phyloP scores from a whole-genome alignment of 768 basidiomycete species.

The Lactarius tabidus region DNA sequence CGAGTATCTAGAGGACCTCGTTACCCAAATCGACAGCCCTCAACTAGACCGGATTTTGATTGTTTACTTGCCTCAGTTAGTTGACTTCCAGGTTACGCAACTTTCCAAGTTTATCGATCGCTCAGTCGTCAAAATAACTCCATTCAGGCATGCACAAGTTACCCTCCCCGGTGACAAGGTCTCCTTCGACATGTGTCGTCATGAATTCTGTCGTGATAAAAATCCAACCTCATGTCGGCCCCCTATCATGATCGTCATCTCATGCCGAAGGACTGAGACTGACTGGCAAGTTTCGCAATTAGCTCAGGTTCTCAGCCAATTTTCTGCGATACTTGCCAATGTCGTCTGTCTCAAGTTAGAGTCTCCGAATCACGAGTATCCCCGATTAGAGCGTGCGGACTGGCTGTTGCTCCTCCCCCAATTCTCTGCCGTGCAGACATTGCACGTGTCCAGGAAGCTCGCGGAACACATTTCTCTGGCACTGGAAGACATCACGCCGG shows the following conservation, averaged over 20 bases:
- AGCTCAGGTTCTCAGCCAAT: not conserved
- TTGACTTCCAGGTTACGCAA: not conserved
- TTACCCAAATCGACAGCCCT: not conserved
- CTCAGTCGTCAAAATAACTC: not conserved
- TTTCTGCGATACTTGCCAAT: not conserved
- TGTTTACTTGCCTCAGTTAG: not conserved
- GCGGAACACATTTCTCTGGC: not conserved
- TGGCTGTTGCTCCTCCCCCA: not conserved
- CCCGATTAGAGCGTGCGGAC: too few species aligned
- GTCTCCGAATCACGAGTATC: too few species aligned
- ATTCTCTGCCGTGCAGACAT: not conserved
- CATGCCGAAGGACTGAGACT: too few species aligned
- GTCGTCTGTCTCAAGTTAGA: not conserved
- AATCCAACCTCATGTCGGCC: too few species aligned
- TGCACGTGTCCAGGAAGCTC: not conserved
- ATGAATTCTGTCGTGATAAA: too few species aligned
- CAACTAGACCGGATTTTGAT: not conserved
- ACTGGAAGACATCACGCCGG: not conserved
- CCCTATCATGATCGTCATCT: too few species aligned
- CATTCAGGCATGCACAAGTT: not conserved
- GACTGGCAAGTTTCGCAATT: too few species aligned
- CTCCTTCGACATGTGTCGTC: too few species aligned
- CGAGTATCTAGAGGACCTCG: not conserved
- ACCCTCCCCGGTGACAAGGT: too few species aligned
- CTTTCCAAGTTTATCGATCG: not conserved